Percentiles rank a stretch among this genome's conserved stretches.
These are phyloP conservation scores for Hyparrhenia diplandra DNA, from an alignment of 176 grass and related monocot genomes.

Conservation along the genomic window DNA sequence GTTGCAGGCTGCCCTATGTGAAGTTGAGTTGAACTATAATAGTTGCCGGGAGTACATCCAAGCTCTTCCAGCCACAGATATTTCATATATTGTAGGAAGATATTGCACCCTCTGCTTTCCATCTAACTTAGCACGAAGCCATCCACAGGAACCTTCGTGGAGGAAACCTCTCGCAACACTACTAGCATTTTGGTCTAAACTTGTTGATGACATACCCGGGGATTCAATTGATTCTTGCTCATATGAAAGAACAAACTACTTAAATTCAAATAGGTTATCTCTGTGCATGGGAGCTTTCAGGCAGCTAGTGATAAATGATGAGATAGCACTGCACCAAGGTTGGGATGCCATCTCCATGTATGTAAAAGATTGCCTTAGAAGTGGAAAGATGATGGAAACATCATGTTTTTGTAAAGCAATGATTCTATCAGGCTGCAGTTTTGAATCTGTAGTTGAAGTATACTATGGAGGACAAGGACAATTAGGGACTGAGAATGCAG, in stretches of 20 bases:
- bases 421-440: conserved; percentile 75
- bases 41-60: conserved; percentile 71
- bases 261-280: conserved; percentile 42
- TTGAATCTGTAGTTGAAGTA: conserved; percentile 62
- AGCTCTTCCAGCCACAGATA: conserved; percentile 68
- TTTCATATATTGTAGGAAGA: conserved; percentile 53
- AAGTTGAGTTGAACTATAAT: conserved; percentile 82
- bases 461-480: conserved; percentile 50
- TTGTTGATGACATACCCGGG: conserved; percentile 51
- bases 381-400: conserved; percentile 40
- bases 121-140: conserved; percentile 52
- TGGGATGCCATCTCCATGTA: conserved; percentile 71
- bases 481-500: conserved; percentile 23
- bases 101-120: conserved; percentile 78
- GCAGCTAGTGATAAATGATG: conserved; percentile 55
- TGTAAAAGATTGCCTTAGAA: conserved; percentile 51
- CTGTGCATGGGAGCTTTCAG: conserved; percentile 64
- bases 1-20: conserved; percentile 56
- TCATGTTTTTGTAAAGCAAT: conserved; percentile 73
- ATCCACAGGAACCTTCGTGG: conserved; percentile 68
- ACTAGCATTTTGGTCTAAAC: conserved; percentile 75
- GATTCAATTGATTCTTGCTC: conserved; percentile 31
- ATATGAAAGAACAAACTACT: conserved; percentile 35
- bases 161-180: conserved; percentile 53
- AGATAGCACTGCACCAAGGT: conserved; percentile 68